Base-by-base conservation (phyloP, 768 basidiomycete species). In the Pleurotus pulmonarius region DNA sequence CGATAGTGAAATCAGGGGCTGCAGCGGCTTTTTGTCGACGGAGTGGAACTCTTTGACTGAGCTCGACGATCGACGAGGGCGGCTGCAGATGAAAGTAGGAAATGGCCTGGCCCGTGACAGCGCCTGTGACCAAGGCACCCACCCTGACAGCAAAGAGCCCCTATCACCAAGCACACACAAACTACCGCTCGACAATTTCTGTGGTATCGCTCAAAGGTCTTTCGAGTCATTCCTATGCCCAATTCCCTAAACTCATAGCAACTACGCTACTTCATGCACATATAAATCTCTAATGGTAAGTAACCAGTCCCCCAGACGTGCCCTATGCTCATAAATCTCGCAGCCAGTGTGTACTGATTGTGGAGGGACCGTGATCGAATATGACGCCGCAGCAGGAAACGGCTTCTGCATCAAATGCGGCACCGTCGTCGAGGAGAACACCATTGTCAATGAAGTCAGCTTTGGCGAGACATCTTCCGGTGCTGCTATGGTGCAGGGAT, bases 401-500 rank as follows among this genome's bases (percentile, higher is more conserved):
- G 90, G 89, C 4, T 90, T 92, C 66, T 95, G 93, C 63, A 82
- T 88, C 1, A 76, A 81, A 61, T 98, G 95, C 63, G 93, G 92
- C 46, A 90, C 87, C 5, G 94, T 98, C 15, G 78, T 96, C 8
- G 93, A 96, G 72, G 92, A 97, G 70, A 94, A 93, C 65, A 85
- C 88, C 2, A 94, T 98, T 58, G 92, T 98, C 8, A 90, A 88
- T 60, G 97, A 99, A 68, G 84, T 99, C 55, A 85, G 87, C 1
- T 99, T 99, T 63, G 93, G 94, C n/a, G 97, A 99, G 76, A 90
- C 90, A 3, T 82, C 88, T 9, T 81, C 83, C 25, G 97, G 97
- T 22, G 92, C 94, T 4, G 95, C 96, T 1, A 92, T 98, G 78
- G 95, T 97, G 1, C 90, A 95, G 65, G 97, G 97, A 2, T 87